Percentiles rank a stretch among this genome's conserved stretches.
Evolutionary conservation across 2,329 filamentous ascomycete species (phyloP).

Genomic region (Exophiala viscosa): DNA sequence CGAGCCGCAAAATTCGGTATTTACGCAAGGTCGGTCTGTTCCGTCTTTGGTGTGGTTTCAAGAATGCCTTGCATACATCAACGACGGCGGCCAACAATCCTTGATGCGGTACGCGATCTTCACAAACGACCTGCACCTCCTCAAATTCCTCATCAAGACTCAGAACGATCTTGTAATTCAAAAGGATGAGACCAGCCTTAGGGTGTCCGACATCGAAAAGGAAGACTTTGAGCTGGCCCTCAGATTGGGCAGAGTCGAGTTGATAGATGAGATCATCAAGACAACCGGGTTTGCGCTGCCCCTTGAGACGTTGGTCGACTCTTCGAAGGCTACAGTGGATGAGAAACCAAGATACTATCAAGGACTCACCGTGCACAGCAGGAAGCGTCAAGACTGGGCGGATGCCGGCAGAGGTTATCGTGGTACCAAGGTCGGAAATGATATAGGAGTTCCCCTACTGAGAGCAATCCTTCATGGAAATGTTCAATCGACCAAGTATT

Average conservation of each 20-base stretch:
- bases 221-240: slow-evolving; percentile 42
- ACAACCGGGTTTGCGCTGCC: slow-evolving; percentile 66
- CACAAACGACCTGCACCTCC: slow-evolving; percentile 51
- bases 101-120: slow-evolving; percentile 48
- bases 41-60: slow-evolving; percentile 25
- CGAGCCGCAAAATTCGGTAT: neutral
- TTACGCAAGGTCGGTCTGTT: neutral
- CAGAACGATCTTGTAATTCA: slow-evolving; percentile 44
- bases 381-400: slow-evolving; percentile 73
- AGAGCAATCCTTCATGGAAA: slow-evolving; percentile 42
- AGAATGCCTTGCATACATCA: slow-evolving; percentile 3
- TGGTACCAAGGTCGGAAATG: slow-evolving; percentile 31
- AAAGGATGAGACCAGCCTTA: slow-evolving; percentile 27
- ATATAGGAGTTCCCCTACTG: slow-evolving; percentile 34
- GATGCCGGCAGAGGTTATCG: slow-evolving; percentile 52
- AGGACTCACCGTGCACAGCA: slow-evolving; percentile 70
- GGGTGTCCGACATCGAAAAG: slow-evolving; percentile 28
- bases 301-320: slow-evolving; percentile 62
- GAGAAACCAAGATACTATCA: slow-evolving; percentile 70
- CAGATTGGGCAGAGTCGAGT: slow-evolving; percentile 47
- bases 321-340: slow-evolving; percentile 60
- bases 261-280: slow-evolving; percentile 63
- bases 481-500: slow-evolving; percentile 71
- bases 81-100: neutral
- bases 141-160: slow-evolving; percentile 58